Conservation (phyloP, 495 filamentous ascomycete species). For the Ascobolus immersus region DNA sequence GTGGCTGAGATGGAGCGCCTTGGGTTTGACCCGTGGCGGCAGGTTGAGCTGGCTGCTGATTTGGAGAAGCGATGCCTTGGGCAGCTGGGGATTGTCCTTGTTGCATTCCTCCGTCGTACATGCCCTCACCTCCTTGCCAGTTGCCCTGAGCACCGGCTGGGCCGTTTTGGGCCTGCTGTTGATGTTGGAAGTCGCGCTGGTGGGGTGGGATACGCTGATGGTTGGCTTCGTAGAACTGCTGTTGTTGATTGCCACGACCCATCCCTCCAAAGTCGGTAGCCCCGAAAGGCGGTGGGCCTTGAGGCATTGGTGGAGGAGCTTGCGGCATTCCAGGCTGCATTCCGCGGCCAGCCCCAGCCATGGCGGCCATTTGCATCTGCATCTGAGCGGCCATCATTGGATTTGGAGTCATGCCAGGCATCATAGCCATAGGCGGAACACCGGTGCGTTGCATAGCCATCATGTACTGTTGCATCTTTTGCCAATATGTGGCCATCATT, state of each 20-base stretch:
- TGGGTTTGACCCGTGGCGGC: neutral
- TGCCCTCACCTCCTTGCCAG: conserved; percentile 65
- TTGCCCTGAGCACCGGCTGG: conserved; percentile 15
- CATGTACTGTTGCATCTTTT: conserved; percentile 93
- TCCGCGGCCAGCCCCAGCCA: conserved; percentile 32
- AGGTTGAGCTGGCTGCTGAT: conserved; percentile 6
- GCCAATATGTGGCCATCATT: conserved; percentile 94
- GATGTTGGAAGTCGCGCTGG: conserved; percentile 6
- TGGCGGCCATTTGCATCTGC: conserved; percentile 69
- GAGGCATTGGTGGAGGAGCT: conserved; percentile 7
- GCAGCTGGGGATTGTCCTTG: conserved; percentile 4
- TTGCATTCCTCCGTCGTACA: conserved; percentile 92
- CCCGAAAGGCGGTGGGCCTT: conserved; percentile 5
- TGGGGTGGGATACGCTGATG: conserved; percentile 8
- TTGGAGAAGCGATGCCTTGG: conserved; percentile 3
- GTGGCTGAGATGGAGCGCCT: neutral
- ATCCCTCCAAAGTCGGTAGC: neutral
- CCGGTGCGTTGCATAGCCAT: conserved; percentile 53
- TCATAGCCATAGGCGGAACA: conserved; percentile 24
- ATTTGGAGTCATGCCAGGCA: conserved; percentile 31
- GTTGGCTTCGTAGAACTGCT: conserved; percentile 8
- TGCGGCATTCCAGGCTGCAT: conserved; percentile 18
- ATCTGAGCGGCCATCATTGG: conserved; percentile 33
- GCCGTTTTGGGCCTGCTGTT: conserved; percentile 16
- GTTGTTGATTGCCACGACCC: neutral